Conservation (phyloP, 2,329 filamentous ascomycete genomes). For the Diplodia intermedia region DNA sequence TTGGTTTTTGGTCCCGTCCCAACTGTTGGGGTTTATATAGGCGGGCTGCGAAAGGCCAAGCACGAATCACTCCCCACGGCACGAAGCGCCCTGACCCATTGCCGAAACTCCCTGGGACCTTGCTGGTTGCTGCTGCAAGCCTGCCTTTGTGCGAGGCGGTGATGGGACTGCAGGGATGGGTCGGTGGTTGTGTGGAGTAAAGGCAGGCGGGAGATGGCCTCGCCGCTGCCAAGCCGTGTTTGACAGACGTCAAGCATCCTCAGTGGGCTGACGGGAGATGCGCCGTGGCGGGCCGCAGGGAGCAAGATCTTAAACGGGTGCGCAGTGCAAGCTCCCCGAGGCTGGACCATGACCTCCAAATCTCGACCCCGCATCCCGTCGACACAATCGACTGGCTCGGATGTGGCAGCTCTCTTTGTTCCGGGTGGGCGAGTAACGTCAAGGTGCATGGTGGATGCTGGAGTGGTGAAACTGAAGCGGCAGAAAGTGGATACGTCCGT, state of each 20-base stretch:
- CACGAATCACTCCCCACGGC: neutral
- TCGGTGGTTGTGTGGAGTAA: neutral
- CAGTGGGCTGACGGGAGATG: neutral
- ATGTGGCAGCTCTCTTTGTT: neutral
- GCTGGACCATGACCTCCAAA: neutral
- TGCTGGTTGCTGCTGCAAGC: neutral
- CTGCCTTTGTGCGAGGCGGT: neutral
- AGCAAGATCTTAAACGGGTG: neutral
- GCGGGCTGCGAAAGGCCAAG: neutral
- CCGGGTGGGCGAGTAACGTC: neutral
- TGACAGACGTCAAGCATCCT: too few relatives aligned
- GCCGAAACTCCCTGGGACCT: neutral
- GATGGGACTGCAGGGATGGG: neutral
- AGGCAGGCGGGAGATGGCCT: neutral
- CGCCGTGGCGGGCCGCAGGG: neutral
- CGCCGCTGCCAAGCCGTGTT: conserved; percentile 1
- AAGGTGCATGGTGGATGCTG: neutral
- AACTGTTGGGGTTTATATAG: neutral
- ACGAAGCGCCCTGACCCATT: neutral
- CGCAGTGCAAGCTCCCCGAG: neutral
- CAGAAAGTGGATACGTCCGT: conserved; percentile 1
- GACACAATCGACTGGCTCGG: conserved; percentile 5
- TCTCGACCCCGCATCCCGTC: conserved; percentile 8
- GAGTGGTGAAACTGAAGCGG: neutral
- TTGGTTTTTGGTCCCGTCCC: neutral